Evolutionary conservation across 2,329 filamentous ascomycete genomes (phyloP), one percentile per base, ranked within the genome.

Genomic region (Aspergillus aculeatinus): DNA sequence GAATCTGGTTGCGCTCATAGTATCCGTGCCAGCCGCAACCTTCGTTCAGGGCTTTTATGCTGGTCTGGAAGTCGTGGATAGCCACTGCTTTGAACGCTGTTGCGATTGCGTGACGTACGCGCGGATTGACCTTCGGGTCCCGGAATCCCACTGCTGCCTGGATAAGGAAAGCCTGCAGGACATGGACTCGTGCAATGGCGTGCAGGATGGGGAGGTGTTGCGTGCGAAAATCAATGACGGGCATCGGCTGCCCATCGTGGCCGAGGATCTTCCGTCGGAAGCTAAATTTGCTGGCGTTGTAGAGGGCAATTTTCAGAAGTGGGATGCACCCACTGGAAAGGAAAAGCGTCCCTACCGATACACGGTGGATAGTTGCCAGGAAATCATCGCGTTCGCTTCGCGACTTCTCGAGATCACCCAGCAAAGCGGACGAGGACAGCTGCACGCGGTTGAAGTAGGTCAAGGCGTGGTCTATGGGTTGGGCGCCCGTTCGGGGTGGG

Each of bases 101-200:
- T 1, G 59, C 63, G 1, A 63, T 47, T 2, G 58, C 56, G 55
- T 67, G 64, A 2, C 63, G 60, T 5, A 63, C 52, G 3, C 64
- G 51, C 2, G 63, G 56, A 44, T 65, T 55, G 2, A 57, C 16
- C 1, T 25, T 56, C 11, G 27, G 23, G 11, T 65, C 70, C 14
- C 63, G 81, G n/a, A 57, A 73, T 1, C 77, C 75, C 0, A 77
- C 77, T 0, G 73, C 70, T 9, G 61, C 33, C 6, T 53, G 29
- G 12, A 59, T 23, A 1, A 58, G 5, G 47, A 62, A 62, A 0
- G 59, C 39, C 23, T 63, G 33, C 2, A 65, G 53, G 5, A 63
- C 58, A 31, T 47, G 47, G 12, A 57, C 54, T 21, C 64, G 63
- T 0, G 68, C 67, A 3, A 70, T 39, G 1, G 65, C 57, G 48